Percentiles rank a stretch among this genome's conserved stretches.
These are phyloP conservation scores for Aciculoconidium aculeatum DNA, from an alignment of 805 yeast genomes.

Conservation along the genomic window DNA sequence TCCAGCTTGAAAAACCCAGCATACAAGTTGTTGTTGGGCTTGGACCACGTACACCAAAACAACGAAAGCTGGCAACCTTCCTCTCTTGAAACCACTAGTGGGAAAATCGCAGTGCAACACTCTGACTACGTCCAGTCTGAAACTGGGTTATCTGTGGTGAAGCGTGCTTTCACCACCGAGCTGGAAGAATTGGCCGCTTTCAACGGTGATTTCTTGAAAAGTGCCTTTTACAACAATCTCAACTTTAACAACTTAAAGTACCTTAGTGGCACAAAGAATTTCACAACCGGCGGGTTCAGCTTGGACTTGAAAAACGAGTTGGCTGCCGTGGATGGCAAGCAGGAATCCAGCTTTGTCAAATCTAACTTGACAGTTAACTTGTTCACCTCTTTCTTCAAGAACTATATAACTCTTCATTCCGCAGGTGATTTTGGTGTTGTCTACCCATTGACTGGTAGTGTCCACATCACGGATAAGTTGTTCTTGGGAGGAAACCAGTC, in stretches of 20 bases:
- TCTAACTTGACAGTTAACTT: slow-evolving; percentile 22
- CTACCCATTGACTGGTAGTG: slow-evolving; percentile 10
- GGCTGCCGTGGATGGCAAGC: slow-evolving; percentile 17
- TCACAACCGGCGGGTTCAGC: slow-evolving; percentile 45
- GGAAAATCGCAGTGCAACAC: slow-evolving; percentile 46
- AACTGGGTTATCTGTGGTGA: slow-evolving; percentile 55
- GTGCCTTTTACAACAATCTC: slow-evolving; percentile 25
- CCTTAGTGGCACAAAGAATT: slow-evolving; percentile 22
- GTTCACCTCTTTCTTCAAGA: slow-evolving; percentile 39
- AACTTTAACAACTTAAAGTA: slow-evolving; percentile 17
- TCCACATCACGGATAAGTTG: slow-evolving; percentile 75
- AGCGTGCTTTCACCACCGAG: slow-evolving; percentile 34
- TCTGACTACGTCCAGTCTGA: slow-evolving; percentile 21
- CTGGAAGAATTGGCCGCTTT: slow-evolving; percentile 1
- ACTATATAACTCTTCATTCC: slow-evolving; percentile 44
- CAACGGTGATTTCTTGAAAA: slow-evolving; percentile 30
- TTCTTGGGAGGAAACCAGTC: slow-evolving; percentile 77
- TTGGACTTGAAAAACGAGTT: slow-evolving; percentile 61
- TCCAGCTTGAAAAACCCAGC: slow-evolving; percentile 43
- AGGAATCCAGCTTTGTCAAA: slow-evolving; percentile 28
- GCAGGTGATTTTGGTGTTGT: slow-evolving; percentile 51
- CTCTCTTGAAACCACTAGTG: slow-evolving; percentile 50
- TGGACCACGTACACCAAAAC: slow-evolving; percentile 33
- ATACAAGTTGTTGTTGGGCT: slow-evolving; percentile 34
- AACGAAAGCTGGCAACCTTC: slow-evolving; percentile 47